These are phyloP conservation scores for Anthostomella pinea DNA, from an alignment of 2,329 filamentous ascomycete species.

Conservation along the genomic window DNA sequence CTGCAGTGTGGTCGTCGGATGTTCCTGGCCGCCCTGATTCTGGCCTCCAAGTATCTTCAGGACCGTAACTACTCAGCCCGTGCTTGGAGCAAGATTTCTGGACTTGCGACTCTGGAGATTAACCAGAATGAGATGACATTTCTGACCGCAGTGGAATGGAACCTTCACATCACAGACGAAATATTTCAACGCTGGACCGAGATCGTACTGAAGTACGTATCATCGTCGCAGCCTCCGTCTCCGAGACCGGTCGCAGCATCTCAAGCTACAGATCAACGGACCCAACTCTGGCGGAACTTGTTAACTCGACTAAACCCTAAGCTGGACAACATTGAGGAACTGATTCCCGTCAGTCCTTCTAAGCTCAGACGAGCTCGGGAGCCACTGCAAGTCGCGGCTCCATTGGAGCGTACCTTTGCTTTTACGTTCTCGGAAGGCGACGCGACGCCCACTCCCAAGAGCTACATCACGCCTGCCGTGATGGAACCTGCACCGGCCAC, in stretches of 20 bases:
- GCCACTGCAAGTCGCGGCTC: conserved; percentile 38
- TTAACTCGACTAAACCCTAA: conserved; percentile 56
- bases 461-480: conserved; percentile 39
- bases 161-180: conserved; percentile 85
- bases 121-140: conserved; percentile 97
- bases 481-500: conserved; percentile 50
- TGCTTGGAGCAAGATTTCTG: conserved; percentile 98
- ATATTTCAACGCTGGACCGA: conserved; percentile 93
- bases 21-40: conserved; percentile 91
- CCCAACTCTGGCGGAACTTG: conserved; percentile 56
- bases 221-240: conserved; percentile 60
- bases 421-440: conserved; percentile 43
- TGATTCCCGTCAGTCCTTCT: conserved; percentile 38
- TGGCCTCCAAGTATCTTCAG: conserved; percentile 97
- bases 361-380: conserved; percentile 33
- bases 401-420: conserved; percentile 46
- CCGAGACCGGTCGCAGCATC: conserved; percentile 47
- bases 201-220: conserved; percentile 82
- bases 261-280: conserved; percentile 42
- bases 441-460: conserved; percentile 41
- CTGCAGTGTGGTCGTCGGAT: conserved; percentile 95
- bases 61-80: conserved; percentile 96
- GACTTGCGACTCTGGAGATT: conserved; percentile 88
- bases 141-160: conserved; percentile 86
- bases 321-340: conserved; percentile 55